These are phyloP conservation scores for Debaryomyces sp. DNA, from an alignment of 1,139 yeast genomes.

Conservation along the genomic window DNA sequence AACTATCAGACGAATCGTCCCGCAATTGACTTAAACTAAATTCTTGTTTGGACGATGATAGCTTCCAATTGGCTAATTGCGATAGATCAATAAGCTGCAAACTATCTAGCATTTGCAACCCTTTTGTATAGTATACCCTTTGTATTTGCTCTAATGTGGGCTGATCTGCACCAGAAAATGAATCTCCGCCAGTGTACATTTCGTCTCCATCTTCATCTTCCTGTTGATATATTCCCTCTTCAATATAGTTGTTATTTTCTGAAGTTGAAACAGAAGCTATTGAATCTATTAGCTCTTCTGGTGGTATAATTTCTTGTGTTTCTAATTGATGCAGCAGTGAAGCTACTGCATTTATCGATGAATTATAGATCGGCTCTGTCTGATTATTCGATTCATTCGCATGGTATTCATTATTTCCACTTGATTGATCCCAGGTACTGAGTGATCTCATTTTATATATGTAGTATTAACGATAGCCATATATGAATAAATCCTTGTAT, in stretches of 20 bases:
- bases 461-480: neutral
- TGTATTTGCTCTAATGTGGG: constrained; percentile 44
- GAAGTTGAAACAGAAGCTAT: constrained; percentile 25
- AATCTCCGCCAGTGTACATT: constrained; percentile 15
- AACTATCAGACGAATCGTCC: constrained; percentile 72
- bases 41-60: constrained; percentile 76
- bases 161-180: constrained; percentile 21
- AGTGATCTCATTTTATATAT: constrained; percentile 26
- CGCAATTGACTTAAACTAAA: constrained; percentile 70
- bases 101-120: constrained; percentile 58
- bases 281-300: constrained; percentile 38
- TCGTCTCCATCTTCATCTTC: constrained; percentile 19
- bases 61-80: constrained; percentile 81
- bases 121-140: constrained; percentile 46
- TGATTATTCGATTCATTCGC: neutral
- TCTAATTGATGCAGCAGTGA: constrained; percentile 33
- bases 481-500: neutral
- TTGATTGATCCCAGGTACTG: constrained; percentile 31
- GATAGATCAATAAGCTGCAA: constrained; percentile 73
- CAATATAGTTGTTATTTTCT: constrained; percentile 10
- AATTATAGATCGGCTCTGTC: constrained; percentile 1
- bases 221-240: constrained; percentile 13
- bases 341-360: constrained; percentile 10
- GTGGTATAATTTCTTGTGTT: constrained; percentile 36
- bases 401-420: constrained; percentile 7